Conservation (phyloP, 345 rosid genomes). For the Rhodamnia rubescens region DNA sequence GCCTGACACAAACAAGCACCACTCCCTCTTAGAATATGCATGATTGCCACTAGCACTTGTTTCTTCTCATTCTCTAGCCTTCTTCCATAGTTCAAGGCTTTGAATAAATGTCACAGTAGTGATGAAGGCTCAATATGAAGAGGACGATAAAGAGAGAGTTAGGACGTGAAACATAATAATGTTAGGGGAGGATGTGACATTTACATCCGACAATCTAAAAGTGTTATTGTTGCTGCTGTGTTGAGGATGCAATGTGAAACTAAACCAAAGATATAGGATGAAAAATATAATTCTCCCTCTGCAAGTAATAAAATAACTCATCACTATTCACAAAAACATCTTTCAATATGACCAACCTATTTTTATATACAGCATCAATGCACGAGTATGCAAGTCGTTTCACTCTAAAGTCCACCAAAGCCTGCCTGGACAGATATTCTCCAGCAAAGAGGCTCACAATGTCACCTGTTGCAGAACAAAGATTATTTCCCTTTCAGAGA, state of each 20-base stretch:
- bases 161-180: background rate
- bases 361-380: slow-evolving; percentile 66
- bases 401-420: slow-evolving; percentile 74
- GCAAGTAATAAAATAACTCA: background rate
- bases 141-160: background rate
- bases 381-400: slow-evolving; percentile 57
- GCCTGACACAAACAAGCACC: background rate
- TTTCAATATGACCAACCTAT: slow-evolving; percentile 42
- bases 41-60: background rate
- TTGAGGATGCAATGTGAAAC: background rate
- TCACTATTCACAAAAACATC: background rate
- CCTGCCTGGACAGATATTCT: slow-evolving; percentile 23
- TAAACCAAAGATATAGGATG: background rate
- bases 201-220: background rate
- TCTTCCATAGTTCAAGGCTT: background rate
- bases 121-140: background rate
- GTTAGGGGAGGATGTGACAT: background rate
- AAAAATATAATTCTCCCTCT: background rate
- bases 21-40: background rate
- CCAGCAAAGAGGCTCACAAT: slow-evolving; percentile 57
- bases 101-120: background rate
- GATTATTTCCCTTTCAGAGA: background rate
- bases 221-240: background rate
- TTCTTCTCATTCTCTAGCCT: background rate
- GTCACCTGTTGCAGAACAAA: slow-evolving; percentile 45